phyloP scores from a whole-genome alignment of 768 basidiomycete genomes.

The Auriculariales sp. region DNA sequence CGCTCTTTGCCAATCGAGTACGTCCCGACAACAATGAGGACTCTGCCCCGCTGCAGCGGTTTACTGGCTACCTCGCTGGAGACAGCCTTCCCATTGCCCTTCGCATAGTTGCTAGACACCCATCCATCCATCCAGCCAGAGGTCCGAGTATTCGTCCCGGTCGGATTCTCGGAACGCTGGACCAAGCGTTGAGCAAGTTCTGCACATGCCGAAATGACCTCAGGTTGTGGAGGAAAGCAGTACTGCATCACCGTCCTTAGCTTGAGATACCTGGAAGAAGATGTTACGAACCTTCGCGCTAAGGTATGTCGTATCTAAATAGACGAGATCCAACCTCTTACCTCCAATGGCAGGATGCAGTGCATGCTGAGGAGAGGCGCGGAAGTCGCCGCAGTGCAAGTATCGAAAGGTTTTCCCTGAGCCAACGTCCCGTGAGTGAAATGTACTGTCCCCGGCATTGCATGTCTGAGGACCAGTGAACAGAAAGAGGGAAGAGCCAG shows the following conservation, averaged over 20 bases:
- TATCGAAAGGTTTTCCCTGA: slow-evolving; percentile 64
- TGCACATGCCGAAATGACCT: slow-evolving; percentile 86
- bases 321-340: slow-evolving; percentile 73
- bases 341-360: slow-evolving; percentile 71
- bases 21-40: slow-evolving; percentile 42
- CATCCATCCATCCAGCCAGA: slow-evolving; percentile 28
- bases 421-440: slow-evolving; percentile 58
- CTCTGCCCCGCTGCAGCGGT: slow-evolving; percentile 45
- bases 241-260: slow-evolving; percentile 33
- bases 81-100: slow-evolving; percentile 11
- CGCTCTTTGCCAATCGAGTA: slow-evolving; percentile 98
- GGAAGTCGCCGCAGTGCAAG: slow-evolving; percentile 89
- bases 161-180: slow-evolving; percentile 19
- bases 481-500: slow-evolving; percentile 86
- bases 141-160: background rate
- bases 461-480: slow-evolving; percentile 87
- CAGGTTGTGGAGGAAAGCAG: slow-evolving; percentile 89
- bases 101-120: slow-evolving; percentile 21
- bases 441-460: slow-evolving; percentile 72
- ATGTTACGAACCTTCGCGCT: slow-evolving; percentile 52
- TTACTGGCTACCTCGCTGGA: slow-evolving; percentile 10
- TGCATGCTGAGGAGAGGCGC: slow-evolving; percentile 79
- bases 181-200: slow-evolving; percentile 54
- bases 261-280: background rate
- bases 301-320: slow-evolving; percentile 93